These are phyloP conservation scores for Gardenia jasminoides DNA, from an alignment of 257 asterid genomes.

Conservation along the genomic window DNA sequence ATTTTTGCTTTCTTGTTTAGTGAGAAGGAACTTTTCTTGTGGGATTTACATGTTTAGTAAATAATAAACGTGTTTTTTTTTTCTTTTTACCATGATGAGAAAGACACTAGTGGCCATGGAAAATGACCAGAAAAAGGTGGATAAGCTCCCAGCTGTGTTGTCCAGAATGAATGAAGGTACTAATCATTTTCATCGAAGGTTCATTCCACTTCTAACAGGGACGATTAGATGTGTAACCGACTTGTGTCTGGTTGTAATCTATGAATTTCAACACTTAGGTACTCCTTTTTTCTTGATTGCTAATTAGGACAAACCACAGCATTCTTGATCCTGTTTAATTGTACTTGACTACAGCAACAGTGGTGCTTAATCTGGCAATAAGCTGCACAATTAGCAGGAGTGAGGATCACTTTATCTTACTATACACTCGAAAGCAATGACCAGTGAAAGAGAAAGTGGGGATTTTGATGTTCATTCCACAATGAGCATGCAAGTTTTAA, in stretches of 20 bases:
- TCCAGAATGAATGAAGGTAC: conserved; percentile 4
- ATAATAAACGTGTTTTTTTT: neutral
- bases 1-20: neutral
- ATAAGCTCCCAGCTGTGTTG: neutral
- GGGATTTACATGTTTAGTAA: neutral
- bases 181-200: conserved; percentile 8
- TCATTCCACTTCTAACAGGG: conserved; percentile 8
- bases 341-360: neutral
- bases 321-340: neutral
- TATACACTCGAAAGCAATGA: neutral
- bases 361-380: neutral
- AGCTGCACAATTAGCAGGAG: neutral
- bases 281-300: conserved; percentile 4
- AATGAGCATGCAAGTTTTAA: neutral
- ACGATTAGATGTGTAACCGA: conserved; percentile 38
- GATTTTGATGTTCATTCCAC: neutral
- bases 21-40: neutral
- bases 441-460: neutral
- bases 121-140: neutral
- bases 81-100: neutral
- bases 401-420: neutral
- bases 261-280: conserved; percentile 1
- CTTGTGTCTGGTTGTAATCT: conserved; percentile 12
- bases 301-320: neutral
- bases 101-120: neutral